Evolutionary conservation across 192 early-diverging fungal genomes (phyloP).

Genomic region (Entomortierella beljakovae): DNA sequence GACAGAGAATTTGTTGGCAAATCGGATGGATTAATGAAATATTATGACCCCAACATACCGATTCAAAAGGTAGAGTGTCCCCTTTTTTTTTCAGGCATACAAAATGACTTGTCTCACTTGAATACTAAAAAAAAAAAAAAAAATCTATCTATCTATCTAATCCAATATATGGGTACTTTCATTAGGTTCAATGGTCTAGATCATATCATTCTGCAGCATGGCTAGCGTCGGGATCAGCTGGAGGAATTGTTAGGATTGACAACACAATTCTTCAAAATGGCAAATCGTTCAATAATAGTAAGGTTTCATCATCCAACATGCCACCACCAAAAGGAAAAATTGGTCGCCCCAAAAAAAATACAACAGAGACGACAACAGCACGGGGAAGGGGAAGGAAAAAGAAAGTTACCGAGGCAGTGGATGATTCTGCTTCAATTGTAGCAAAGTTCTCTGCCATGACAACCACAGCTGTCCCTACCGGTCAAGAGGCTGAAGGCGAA

Average conservation of each 20-base stretch:
- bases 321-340: too few species aligned
- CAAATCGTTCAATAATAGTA: conserved; percentile 17
- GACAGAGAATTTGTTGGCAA: conserved; percentile 29
- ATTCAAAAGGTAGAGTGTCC: conserved; percentile 34
- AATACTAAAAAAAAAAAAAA: too few species aligned
- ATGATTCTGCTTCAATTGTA: too few species aligned
- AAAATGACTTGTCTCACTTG: not conserved
- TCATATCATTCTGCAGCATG: conserved; percentile 44
- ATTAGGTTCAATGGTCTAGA: conserved; percentile 42
- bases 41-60: conserved; percentile 30
- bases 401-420: not conserved
- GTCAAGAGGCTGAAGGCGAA: not conserved
- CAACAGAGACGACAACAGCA: not conserved
- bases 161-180: not conserved
- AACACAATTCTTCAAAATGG: conserved; percentile 37
- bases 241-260: conserved; percentile 42
- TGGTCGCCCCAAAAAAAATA: too few species aligned
- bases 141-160: not conserved
- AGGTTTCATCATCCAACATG: too few species aligned
- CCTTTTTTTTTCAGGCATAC: not conserved
- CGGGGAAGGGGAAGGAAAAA: conserved; percentile 1
- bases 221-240: conserved; percentile 44
- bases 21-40: conserved; percentile 12
- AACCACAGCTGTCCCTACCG: too few species aligned
- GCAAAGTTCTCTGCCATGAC: too few species aligned